Evolutionary conservation across 1,139 yeast genomes (phyloP), one percentile per base, ranked within the genome.

Genomic region (Geotrichum cucujoidarum): DNA sequence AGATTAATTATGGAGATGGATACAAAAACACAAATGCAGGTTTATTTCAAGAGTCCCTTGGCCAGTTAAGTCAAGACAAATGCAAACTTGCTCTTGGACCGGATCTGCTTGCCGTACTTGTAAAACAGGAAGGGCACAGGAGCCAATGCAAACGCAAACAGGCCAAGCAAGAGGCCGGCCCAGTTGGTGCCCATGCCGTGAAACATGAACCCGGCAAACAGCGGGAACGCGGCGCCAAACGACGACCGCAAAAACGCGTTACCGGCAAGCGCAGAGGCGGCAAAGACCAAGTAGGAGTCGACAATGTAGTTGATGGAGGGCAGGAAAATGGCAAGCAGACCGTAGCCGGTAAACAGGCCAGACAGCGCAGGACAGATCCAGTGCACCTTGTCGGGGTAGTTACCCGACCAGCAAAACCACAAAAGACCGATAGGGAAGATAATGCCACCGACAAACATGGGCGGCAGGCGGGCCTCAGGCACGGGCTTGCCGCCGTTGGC

Each of bases 201-300:
- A 66, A 88, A 87, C 95, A 89, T 82, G 56, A 79, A 83, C 2
- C 76, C 66, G 2, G 82, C 77, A 60, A 90, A 90, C 52, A 90
- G 71, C 32, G 97, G 97, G 77, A 90, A 89, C 1, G 75, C 76
- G 36, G 83, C 85, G 53, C 83, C 89, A 58, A 78, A 76, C 0
- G 72, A 81, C 53, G 90, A 80, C 72, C 98, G 80, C 60, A 90
- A 71, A 61, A 89, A 80, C 0, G 95, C 81, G 63, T 87, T 87
- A 13, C 84, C 96, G 4, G 97, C 95, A 57, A 89, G 72, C 1
- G 96, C 96, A 22, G 95, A 83, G 4, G 95, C 95, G 3, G 96
- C 95, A 60, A 82, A 80, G 51, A 80, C 64, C 54, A 86, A 72
- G 62, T 88, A 89, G 34, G 85, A 72, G 64, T 89, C 96, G 59